Conservation (phyloP, 2,329 filamentous ascomycete genomes). For the Fusarium sp. region DNA sequence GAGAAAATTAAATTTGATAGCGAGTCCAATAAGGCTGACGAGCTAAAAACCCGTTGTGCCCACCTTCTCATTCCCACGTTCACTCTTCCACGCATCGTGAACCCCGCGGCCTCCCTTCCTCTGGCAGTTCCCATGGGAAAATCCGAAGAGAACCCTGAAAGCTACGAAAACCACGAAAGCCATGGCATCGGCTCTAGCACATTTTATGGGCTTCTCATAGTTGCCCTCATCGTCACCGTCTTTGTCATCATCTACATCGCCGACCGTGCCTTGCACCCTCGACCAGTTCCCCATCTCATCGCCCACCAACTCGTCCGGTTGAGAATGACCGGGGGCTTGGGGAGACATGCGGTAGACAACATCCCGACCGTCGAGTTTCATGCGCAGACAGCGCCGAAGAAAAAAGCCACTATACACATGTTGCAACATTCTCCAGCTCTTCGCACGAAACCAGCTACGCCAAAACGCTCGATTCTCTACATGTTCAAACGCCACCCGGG, state of each 20-base stretch:
- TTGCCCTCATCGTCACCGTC: neutral
- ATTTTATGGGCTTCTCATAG: neutral
- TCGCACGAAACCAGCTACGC: too few relatives aligned
- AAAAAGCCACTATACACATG: neutral
- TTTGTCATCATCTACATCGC: conserved; percentile 8
- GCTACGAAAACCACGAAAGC: neutral
- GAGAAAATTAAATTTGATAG: neutral
- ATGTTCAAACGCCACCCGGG: neutral
- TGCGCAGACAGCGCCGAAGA: neutral
- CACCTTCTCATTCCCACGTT: neutral
- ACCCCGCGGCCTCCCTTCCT: neutral
- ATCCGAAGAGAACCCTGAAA: neutral
- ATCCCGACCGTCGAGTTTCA: conserved; percentile 16
- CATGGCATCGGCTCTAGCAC: neutral
- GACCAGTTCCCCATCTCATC: neutral
- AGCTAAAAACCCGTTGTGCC: neutral
- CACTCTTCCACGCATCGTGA: neutral
- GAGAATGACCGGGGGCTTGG: neutral
- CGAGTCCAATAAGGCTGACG: fast-evolving
- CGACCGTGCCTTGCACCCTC: neutral
- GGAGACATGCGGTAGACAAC: conserved; percentile 9
- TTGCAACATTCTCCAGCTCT: neutral
- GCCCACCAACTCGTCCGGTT: conserved; percentile 2
- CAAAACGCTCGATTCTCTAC: neutral
- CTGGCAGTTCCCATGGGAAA: neutral